phyloP scores from a whole-genome alignment of 2,329 filamentous ascomycete genomes.

The Colletotrichum brevisporum region DNA sequence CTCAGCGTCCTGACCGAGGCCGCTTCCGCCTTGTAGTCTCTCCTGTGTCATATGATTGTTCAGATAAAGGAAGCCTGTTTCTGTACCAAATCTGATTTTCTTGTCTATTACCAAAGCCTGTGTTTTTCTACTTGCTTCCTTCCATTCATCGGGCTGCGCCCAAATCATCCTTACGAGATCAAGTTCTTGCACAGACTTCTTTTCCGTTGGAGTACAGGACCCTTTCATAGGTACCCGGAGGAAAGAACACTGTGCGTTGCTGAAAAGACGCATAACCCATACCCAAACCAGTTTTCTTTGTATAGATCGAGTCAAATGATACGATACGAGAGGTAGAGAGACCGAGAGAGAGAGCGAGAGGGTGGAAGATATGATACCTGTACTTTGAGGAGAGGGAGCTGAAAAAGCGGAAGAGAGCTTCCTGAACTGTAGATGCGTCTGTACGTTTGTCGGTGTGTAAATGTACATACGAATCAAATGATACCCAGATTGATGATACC shows the following conservation, averaged over 20 bases:
- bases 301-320: no score
- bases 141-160: no score
- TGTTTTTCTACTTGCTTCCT: no score
- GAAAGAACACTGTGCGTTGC: neutral
- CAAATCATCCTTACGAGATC: no score
- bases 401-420: slow-evolving; percentile 1
- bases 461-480: slow-evolving; percentile 21
- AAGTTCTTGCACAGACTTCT: no score
- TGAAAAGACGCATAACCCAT: no score
- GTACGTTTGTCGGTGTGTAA: neutral
- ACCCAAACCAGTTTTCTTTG: neutral
- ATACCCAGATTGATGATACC: slow-evolving; percentile 34
- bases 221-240: no score
- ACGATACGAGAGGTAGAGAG: neutral
- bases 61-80: neutral
- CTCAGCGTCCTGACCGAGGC: slow-evolving; percentile 72
- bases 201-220: no score
- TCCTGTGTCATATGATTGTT: neutral
- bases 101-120: no score
- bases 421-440: neutral
- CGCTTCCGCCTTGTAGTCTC: slow-evolving; percentile 52
- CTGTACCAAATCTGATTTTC: neutral
- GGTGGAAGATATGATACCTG: slow-evolving; percentile 11
- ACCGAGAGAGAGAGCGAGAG: neutral
- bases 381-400: neutral